Evolutionary conservation across 192 early-diverging fungal genomes (phyloP).

Genomic region (Coemansia sp.): DNA sequence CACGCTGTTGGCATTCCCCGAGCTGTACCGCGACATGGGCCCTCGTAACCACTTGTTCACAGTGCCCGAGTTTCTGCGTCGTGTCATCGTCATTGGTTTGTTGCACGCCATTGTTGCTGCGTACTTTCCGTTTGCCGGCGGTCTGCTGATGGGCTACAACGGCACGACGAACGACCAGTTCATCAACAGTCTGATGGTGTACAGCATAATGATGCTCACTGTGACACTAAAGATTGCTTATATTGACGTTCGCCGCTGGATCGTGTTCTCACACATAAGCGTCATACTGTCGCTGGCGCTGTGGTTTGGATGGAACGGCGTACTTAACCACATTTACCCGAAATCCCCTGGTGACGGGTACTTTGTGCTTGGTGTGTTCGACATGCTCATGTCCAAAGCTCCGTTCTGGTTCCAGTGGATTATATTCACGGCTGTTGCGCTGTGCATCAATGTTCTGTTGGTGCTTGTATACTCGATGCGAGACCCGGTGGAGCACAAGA

Average conservation of each 20-base stretch:
- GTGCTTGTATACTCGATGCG: constrained; percentile 24
- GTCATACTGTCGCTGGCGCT: constrained; percentile 57
- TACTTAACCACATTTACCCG: constrained; percentile 63
- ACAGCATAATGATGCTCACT: constrained; percentile 62
- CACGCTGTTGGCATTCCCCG: constrained; percentile 66
- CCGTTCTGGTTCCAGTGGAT: constrained; percentile 63
- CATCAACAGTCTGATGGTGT: constrained; percentile 58
- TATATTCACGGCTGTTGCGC: constrained; percentile 56
- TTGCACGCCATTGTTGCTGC: constrained; percentile 48
- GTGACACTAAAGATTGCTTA: constrained; percentile 74
- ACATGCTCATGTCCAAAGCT: constrained; percentile 38
- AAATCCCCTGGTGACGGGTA: constrained; percentile 51
- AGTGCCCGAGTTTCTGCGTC: constrained; percentile 42
- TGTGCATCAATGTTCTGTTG: constrained; percentile 57
- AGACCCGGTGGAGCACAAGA: constrained; percentile 37
- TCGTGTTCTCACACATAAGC: constrained; percentile 60
- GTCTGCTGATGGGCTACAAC: constrained; percentile 25
- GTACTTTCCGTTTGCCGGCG: constrained; percentile 40
- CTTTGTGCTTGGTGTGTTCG: constrained; percentile 60
- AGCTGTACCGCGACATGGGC: constrained; percentile 65
- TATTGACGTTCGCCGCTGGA: constrained; percentile 66
- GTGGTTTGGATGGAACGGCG: constrained; percentile 67
- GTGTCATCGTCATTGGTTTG: constrained; percentile 57
- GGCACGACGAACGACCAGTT: constrained; percentile 57
- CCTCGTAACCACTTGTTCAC: constrained; percentile 52